A percentile compares a stretch with the other conserved stretches of the same genome.
These are phyloP conservation scores for Oryza brachyantha DNA, from an alignment of 176 grass and related monocot genomes.

Conservation along the genomic window DNA sequence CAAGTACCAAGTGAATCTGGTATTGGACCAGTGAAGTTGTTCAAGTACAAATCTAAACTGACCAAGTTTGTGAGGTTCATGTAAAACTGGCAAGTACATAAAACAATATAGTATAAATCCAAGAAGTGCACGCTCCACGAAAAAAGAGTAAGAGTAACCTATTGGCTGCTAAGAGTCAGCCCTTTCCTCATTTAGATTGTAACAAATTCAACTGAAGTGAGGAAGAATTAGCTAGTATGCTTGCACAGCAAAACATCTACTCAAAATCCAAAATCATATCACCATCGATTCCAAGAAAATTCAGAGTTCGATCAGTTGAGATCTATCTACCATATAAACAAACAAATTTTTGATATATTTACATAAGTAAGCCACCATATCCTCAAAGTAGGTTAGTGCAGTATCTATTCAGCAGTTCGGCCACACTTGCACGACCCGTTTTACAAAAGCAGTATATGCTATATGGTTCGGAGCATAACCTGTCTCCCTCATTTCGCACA, in stretches of 20 bases:
- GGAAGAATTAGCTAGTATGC: not conserved
- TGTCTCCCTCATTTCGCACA: slow-evolving; percentile 67
- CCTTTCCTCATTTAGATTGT: not conserved
- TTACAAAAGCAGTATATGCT: slow-evolving; percentile 69
- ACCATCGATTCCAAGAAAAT: not conserved
- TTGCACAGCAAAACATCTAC: not conserved
- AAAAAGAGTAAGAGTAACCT: not conserved
- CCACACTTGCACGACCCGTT: slow-evolving; percentile 83
- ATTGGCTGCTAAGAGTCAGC: not conserved
- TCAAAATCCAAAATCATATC: not conserved
- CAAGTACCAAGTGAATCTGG: too few relatives aligned
- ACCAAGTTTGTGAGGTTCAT: not conserved
- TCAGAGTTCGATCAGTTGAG: not conserved
- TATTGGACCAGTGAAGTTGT: too few relatives aligned
- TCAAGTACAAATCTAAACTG: too few relatives aligned
- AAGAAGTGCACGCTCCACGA: not conserved
- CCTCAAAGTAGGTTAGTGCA: slow-evolving; percentile 59
- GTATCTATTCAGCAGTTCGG: slow-evolving; percentile 37
- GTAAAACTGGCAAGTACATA: not conserved
- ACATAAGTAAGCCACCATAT: slow-evolving; percentile 71
- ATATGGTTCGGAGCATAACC: slow-evolving; percentile 64
- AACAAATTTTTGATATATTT: not conserved
- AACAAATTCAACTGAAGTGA: not conserved
- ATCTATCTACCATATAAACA: not conserved
- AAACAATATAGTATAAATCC: not conserved